These are phyloP conservation scores for Lipomyces mesembrius DNA, from an alignment of 805 yeast genomes.

Conservation along the genomic window DNA sequence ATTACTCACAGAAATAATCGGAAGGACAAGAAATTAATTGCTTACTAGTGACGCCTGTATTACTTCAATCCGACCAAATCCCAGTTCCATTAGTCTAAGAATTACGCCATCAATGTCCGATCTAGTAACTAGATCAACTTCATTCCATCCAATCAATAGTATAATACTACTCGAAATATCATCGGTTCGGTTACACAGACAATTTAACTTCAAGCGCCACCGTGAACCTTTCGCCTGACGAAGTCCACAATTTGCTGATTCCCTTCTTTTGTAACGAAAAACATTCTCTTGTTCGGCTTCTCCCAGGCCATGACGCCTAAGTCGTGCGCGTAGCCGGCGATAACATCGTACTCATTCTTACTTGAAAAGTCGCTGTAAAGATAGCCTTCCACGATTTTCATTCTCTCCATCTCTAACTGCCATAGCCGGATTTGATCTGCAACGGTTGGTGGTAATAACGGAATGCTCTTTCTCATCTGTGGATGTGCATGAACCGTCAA, in stretches of 20 bases:
- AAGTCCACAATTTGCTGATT: constrained; percentile 88
- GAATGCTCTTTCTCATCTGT: constrained; percentile 72
- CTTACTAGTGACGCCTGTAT: too few species aligned
- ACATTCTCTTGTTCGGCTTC: constrained; percentile 66
- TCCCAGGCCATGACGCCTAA: constrained; percentile 92
- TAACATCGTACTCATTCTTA: constrained; percentile 72
- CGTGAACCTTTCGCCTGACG: constrained; percentile 59
- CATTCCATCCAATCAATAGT: not conserved
- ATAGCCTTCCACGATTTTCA: constrained; percentile 83
- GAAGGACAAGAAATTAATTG: too few species aligned
- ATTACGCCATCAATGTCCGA: too few species aligned
- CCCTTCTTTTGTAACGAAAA: constrained; percentile 88
- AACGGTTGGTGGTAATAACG: constrained; percentile 91
- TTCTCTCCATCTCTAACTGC: constrained; percentile 95
- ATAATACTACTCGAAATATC: not conserved
- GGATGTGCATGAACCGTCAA: constrained; percentile 92
- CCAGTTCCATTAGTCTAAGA: too few species aligned
- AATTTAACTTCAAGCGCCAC: not conserved
- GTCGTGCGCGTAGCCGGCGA: constrained; percentile 81
- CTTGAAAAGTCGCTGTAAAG: constrained; percentile 83
- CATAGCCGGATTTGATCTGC: constrained; percentile 93
- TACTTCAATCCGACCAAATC: not conserved
- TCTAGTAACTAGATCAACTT: too few species aligned
- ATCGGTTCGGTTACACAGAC: not conserved
- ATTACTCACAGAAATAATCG: too few species aligned